These are phyloP conservation scores for Aspergillus homomorphus DNA, from an alignment of 495 filamentous ascomycete species.

Conservation along the genomic window DNA sequence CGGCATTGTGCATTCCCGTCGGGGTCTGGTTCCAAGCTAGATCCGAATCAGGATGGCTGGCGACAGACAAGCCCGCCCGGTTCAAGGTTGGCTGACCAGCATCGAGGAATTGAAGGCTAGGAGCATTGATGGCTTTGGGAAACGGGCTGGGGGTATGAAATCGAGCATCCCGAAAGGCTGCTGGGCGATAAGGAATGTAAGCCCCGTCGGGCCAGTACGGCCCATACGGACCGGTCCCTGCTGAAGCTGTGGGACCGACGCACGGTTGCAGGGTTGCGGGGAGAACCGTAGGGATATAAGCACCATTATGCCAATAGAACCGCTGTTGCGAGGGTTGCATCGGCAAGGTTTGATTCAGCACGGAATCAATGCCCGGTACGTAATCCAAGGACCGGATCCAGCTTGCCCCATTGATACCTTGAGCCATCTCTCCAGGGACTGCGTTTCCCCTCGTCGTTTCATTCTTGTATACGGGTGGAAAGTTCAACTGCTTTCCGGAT, in stretches of 20 bases:
- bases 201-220: constrained; percentile 77
- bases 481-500: constrained; percentile 35
- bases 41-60: constrained; percentile 22
- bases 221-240: constrained; percentile 67
- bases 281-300: constrained; percentile 63
- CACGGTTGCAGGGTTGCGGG: constrained; percentile 69
- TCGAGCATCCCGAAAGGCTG: constrained; percentile 60
- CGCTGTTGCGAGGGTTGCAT: constrained; percentile 36
- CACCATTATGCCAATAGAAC: constrained; percentile 43
- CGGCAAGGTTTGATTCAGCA: constrained; percentile 48
- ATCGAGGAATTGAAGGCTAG: constrained; percentile 28
- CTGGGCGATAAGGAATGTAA: constrained; percentile 70
- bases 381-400: constrained; percentile 47
- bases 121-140: constrained; percentile 18
- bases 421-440: constrained; percentile 30
- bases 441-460: constrained; percentile 26
- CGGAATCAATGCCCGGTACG: constrained; percentile 46
- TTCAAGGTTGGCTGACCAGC: constrained; percentile 28
- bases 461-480: constrained; percentile 44
- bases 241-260: constrained; percentile 69
- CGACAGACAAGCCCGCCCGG: constrained; percentile 26
- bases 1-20: constrained; percentile 24
- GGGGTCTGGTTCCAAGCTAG: constrained; percentile 35
- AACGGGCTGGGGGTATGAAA: constrained; percentile 32
- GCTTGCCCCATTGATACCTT: constrained; percentile 37